Evolutionary conservation across 495 filamentous ascomycete species (phyloP), one percentile per base, ranked within the genome.

Genomic region (Articulospora tetracladia): DNA sequence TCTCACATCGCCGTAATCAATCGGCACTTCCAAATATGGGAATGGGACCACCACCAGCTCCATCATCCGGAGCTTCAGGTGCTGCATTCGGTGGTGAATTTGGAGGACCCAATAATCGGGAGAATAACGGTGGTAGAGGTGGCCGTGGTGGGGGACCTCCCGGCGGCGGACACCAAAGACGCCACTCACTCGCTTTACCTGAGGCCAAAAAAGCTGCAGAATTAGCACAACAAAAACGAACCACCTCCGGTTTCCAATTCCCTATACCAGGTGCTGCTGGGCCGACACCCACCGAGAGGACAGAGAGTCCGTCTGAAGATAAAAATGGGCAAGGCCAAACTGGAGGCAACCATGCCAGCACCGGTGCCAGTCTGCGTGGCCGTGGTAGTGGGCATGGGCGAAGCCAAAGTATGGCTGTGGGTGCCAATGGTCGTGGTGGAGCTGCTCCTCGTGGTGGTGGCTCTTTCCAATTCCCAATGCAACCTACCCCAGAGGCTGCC

Each of bases 151-250:
- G 79, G 47, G 87, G 86, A 51, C 82, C 86, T 58, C 77, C 85
- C 36, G 85, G 83, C 59, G 79, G 85, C 67, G 94, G 93, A 52
- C 94, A 98, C 71, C 89, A 94, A 72, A 86, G 94, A 62, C 89
- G 94, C 71, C 94, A 98, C 74, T 98, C 94, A 20, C 82, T 98
- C 56, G 95, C 92, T 49, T 75, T 98, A 57, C 90, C 93, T 3
- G 94, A 98, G 73, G 94, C 94, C 26, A 98, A 96, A 79, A 97
- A 96, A 76, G 95, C 95, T 27, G 94, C 94, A 47, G 94, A 98
- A 71, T 73, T 96, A 20, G 94, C 94, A 47, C 95, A 98, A 76
- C 93, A 97, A 75, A 98, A 97, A 76, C 83, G 93, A 68, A 94
- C 91, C 25, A 93, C 93, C 13, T 89, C 90, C 59, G 89, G 84